Evolutionary conservation across 176 grass and related monocot species (phyloP), one percentile per base, ranked within the genome.

Genomic region (Phyllostachys edulis): DNA sequence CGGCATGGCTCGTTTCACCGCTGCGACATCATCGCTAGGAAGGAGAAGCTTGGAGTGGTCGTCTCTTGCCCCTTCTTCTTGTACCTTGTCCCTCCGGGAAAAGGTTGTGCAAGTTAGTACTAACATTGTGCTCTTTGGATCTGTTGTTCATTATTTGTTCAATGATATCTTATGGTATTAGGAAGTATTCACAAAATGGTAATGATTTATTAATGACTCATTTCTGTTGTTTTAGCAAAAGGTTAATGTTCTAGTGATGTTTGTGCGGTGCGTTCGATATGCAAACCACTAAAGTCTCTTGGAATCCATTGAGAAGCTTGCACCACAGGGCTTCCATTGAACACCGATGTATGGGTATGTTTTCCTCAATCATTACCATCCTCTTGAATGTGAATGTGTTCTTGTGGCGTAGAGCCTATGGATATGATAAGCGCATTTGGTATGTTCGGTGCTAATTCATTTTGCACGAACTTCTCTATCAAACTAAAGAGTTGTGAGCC

Each of bases 221-320:
- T 36, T 61, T 49, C 1, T 73, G 0, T 26, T 32, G 44, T 82
- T 73, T 91, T 16, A 0, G 21, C 60, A 26, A n/a, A 85, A 36
- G 44, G 37, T 29, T 50, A 66, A 37, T 18, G 40, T 5, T 59
- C 41, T 67, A 17, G 2, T 80, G 17, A 49, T 50, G 44, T 76
- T 73, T 91, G 40, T 2, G 17, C 73, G 90, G 89, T 90, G 50
- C 1, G 91, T 55, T 89, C 93, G 3, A 73, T 96, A 63, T 99
- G 89, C 84, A 99, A 94, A 59, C 88, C 89, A 4, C 70, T 99
- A 9, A 96, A 99, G 67, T 2, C 84, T 41, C 85, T 99, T 73
- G 93, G 93, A 41, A 89, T 96, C 71, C 96, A 96, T 87, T 89
- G 93, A 12, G 93, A 37, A 96, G 89, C 88, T 92, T 99, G 78